These are phyloP conservation scores for Collybia sordida DNA, from an alignment of 768 basidiomycete species.

Conservation along the genomic window DNA sequence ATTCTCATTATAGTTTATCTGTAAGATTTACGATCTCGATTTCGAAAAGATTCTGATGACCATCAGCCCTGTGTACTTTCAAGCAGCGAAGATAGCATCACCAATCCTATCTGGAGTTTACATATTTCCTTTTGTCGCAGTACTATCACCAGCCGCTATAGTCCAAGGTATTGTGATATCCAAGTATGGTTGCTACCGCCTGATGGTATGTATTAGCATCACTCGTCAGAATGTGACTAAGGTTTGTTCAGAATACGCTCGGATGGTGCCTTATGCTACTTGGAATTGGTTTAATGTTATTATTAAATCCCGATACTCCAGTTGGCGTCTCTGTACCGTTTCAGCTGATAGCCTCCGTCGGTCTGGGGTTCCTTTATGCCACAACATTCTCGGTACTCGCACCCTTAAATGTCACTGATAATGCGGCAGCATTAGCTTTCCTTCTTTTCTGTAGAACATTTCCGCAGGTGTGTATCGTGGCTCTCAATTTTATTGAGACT, in stretches of 20 bases:
- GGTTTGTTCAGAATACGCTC: slow-evolving; percentile 2
- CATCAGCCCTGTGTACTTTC: slow-evolving; percentile 21
- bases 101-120: slow-evolving; percentile 35
- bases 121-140: slow-evolving; percentile 28
- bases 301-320: slow-evolving; percentile 22
- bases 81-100: slow-evolving; percentile 31
- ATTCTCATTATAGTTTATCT: too few species aligned
- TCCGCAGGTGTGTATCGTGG: slow-evolving; percentile 24
- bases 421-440: slow-evolving; percentile 45
- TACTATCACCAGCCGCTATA: slow-evolving; percentile 35
- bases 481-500: neutral
- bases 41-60: too few species aligned
- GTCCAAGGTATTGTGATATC: slow-evolving; percentile 28
- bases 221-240: neutral
- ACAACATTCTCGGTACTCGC: slow-evolving; percentile 48
- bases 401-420: slow-evolving; percentile 36
- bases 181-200: slow-evolving; percentile 21
- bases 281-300: slow-evolving; percentile 33
- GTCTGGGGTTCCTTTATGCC: slow-evolving; percentile 11
- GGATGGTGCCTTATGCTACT: slow-evolving; percentile 27
- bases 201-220: slow-evolving; percentile 19
- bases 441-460: slow-evolving; percentile 37
- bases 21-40: too few species aligned
- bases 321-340: slow-evolving; percentile 11
- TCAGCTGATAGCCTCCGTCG: slow-evolving; percentile 6